Base-by-base conservation (phyloP, 1,284 basidiomycete genomes). In the Ustilago esculenta region DNA sequence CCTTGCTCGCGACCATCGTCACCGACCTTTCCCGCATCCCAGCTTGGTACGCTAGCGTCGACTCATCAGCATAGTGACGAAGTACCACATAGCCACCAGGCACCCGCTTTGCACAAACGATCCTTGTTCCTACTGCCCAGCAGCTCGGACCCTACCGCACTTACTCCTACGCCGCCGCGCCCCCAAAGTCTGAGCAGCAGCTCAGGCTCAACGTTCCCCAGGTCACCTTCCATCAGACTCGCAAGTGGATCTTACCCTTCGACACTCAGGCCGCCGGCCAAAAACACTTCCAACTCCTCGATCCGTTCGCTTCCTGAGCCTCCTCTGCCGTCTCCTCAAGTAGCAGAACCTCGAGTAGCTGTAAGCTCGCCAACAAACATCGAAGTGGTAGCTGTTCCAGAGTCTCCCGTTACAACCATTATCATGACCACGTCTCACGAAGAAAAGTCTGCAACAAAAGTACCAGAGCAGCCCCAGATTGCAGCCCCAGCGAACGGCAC, bases 211-310 rank as follows among this genome's bases (percentile, higher is more conserved):
- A 34, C 47, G 12, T 40, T 63, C 30, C 53, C 66, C n/a, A 40
- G 66, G 11, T 69, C 61, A 4, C 70, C 60, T 29, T 59, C 67
- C 7, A 65, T 70, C 12, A 40, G 67, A 20, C 57, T 70, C 4
- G 67, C 67, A 3, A 70, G 67, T 21, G 60, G 60, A 1, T 56
- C 52, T 4, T 70, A 70, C 37, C 67, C 67, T 25, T 70, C 67
- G 7, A 70, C 67, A 3, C 53, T 70, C 2, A 43, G 48, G 29
- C 66, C 66, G 3, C 59, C 66, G 4, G 35, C 27, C 9, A 57
- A 50, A 17, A 69, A 63, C 43, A 25, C 47, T 5, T 69, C 66
- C 11, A 43, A 41, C 14, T 58, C 59, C 29, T 69, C 66, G 3
- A 56, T 69, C 20, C 46, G 55, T 2, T 63, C 66, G 5, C 59